These are phyloP conservation scores for Puccinia brachypodii DNA, from an alignment of 1,284 basidiomycete genomes.

Conservation along the genomic window DNA sequence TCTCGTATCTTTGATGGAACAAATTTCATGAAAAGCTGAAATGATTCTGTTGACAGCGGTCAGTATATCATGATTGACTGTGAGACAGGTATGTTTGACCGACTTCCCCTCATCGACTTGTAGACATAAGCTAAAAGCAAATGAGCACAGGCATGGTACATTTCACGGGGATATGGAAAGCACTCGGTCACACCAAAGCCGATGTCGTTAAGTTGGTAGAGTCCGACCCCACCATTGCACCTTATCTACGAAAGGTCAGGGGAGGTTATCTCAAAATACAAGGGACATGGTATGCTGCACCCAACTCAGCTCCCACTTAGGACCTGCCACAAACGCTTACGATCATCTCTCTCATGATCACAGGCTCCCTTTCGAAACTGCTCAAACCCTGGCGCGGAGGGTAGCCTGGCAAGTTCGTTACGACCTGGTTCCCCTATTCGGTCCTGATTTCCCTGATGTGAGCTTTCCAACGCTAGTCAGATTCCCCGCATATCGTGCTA, in stretches of 20 bases:
- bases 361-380: constrained; percentile 49
- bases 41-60: constrained; percentile 56
- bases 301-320: neutral
- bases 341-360: constrained; percentile 63
- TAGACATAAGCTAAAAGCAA: neutral
- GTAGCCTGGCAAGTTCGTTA: constrained; percentile 85
- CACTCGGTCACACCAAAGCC: constrained; percentile 60
- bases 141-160: constrained; percentile 43
- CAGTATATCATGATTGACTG: constrained; percentile 92
- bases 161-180: constrained; percentile 50
- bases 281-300: constrained; percentile 70
- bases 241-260: constrained; percentile 73
- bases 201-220: constrained; percentile 86
- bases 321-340: constrained; percentile 1
- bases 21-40: constrained; percentile 5
- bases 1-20: constrained; percentile 1
- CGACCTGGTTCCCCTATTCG: constrained; percentile 76
- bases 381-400: constrained; percentile 58
- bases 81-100: constrained; percentile 58
- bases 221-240: constrained; percentile 77
- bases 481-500: neutral
- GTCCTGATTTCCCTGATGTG: constrained; percentile 58
- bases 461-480: neutral
- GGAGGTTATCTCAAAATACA: constrained; percentile 85
- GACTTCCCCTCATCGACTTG: neutral